Conservation (phyloP, 371 early-diverging fungal species). For the Smittium mucronatum region DNA sequence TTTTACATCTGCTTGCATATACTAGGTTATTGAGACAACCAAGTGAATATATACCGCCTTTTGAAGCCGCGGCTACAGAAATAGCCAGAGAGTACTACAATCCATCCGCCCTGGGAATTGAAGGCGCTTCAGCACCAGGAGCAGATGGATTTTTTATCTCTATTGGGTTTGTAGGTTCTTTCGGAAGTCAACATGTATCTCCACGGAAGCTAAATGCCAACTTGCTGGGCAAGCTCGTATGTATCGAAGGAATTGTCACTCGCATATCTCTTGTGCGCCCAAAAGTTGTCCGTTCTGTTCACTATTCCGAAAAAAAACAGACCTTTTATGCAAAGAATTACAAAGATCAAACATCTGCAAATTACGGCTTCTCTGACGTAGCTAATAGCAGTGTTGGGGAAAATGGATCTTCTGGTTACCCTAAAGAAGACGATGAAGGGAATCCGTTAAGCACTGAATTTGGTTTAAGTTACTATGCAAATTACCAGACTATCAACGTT, state of each 20-base stretch:
- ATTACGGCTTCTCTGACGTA: constrained; percentile 12
- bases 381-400: constrained; percentile 10
- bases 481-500: constrained; percentile 89
- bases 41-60: constrained; percentile 66
- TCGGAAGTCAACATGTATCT: constrained; percentile 80
- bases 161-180: constrained; percentile 86
- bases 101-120: constrained; percentile 43
- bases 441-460: constrained; percentile 88
- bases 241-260: constrained; percentile 98
- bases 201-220: constrained; percentile 82
- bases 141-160: constrained; percentile 37
- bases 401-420: constrained; percentile 43
- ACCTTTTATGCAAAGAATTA: constrained; percentile 82
- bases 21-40: constrained; percentile 63
- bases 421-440: constrained; percentile 87
- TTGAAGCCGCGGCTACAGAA: constrained; percentile 65
- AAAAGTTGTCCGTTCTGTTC: constrained; percentile 88
- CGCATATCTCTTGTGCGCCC: constrained; percentile 94
- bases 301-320: constrained; percentile 78
- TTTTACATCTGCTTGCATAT: constrained; percentile 24
- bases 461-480: constrained; percentile 86
- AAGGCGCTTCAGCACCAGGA: constrained; percentile 14
- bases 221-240: constrained; percentile 81
- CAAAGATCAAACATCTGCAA: constrained; percentile 61
- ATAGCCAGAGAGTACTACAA: constrained; percentile 60